phyloP scores from a whole-genome alignment of 2,329 filamentous ascomycete species.

The Xylaria sp. region DNA sequence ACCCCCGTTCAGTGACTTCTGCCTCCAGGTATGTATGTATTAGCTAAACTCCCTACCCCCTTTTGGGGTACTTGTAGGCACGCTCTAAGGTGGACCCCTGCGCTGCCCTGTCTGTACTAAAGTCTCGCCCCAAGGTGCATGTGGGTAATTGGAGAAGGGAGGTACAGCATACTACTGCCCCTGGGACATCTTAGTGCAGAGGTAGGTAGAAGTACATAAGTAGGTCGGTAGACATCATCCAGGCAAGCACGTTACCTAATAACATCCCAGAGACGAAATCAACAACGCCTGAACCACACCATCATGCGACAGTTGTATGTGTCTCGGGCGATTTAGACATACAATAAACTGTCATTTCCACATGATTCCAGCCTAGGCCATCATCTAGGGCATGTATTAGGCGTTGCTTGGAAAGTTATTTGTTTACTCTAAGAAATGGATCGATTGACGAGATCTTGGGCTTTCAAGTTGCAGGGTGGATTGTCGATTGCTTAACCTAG shows the following conservation, averaged over 20 bases:
- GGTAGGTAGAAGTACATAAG: constrained; percentile 1
- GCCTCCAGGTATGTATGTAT: not conserved
- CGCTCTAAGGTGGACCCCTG: constrained; percentile 22
- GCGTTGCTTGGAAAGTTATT: not conserved
- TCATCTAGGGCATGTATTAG: constrained; percentile 1
- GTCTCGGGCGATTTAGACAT: constrained; percentile 21
- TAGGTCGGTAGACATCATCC: not conserved
- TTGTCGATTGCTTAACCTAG: too few species aligned
- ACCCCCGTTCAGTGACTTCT: constrained; percentile 26
- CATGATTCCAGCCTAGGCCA: constrained; percentile 2
- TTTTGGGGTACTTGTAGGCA: not conserved
- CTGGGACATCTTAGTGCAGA: not conserved
- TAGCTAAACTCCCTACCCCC: not conserved
- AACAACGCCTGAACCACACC: constrained; percentile 28
- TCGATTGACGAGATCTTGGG: constrained; percentile 3
- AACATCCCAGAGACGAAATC: constrained; percentile 16
- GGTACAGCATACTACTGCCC: constrained; percentile 3
- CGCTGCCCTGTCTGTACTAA: constrained; percentile 3
- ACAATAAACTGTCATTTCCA: constrained; percentile 15
- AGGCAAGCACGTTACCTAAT: constrained; percentile 12
- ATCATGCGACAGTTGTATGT: constrained; percentile 30
- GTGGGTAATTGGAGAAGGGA: constrained; percentile 21
- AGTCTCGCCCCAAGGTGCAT: constrained; percentile 19
- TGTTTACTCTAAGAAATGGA: constrained; percentile 13
- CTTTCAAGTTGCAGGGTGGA: not conserved